phyloP scores from a whole-genome alignment of 2,329 filamentous ascomycete species.

The Exserohilum turcica region DNA sequence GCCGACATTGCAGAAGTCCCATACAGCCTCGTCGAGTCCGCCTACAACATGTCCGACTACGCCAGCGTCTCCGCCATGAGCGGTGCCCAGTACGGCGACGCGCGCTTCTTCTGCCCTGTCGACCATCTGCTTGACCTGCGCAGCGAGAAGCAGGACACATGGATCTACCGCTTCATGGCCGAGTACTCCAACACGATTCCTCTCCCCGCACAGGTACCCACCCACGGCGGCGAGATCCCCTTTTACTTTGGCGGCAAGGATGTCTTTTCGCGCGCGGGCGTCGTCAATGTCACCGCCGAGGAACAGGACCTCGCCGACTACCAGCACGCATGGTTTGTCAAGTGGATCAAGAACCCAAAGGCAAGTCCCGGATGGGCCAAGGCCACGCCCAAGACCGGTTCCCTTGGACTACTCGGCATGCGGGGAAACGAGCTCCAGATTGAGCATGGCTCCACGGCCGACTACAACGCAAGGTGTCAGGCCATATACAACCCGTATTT shows the following conservation, averaged over 20 bases:
- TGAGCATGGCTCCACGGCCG: conserved; percentile 34
- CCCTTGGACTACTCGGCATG: conserved; percentile 43
- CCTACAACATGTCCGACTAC: conserved; percentile 48
- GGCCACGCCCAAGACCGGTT: conserved; percentile 35
- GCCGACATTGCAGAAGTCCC: conserved; percentile 50
- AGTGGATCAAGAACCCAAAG: conserved; percentile 53
- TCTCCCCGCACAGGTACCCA: conserved; percentile 43
- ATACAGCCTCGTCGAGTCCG: conserved; percentile 37
- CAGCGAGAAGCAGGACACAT: conserved; percentile 47
- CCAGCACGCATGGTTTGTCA: conserved; percentile 52
- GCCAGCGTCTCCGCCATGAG: conserved; percentile 49
- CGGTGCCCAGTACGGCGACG: conserved; percentile 53
- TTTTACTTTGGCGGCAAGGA: conserved; percentile 56
- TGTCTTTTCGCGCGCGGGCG: conserved; percentile 42
- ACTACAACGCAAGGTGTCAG: conserved; percentile 46
- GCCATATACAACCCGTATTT: conserved; percentile 30
- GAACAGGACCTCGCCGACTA: conserved; percentile 52
- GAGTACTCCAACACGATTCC: conserved; percentile 42
- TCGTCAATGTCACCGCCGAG: conserved; percentile 44
- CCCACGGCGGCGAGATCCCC: conserved; percentile 52
- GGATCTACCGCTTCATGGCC: conserved; percentile 54
- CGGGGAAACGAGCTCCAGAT: conserved; percentile 43
- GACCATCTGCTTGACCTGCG: conserved; percentile 49
- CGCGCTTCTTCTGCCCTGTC: conserved; percentile 52
- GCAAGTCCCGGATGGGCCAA: conserved; percentile 52